Conservation (phyloP, 2,329 filamentous ascomycete species). For the Emergomyces orientalis region DNA sequence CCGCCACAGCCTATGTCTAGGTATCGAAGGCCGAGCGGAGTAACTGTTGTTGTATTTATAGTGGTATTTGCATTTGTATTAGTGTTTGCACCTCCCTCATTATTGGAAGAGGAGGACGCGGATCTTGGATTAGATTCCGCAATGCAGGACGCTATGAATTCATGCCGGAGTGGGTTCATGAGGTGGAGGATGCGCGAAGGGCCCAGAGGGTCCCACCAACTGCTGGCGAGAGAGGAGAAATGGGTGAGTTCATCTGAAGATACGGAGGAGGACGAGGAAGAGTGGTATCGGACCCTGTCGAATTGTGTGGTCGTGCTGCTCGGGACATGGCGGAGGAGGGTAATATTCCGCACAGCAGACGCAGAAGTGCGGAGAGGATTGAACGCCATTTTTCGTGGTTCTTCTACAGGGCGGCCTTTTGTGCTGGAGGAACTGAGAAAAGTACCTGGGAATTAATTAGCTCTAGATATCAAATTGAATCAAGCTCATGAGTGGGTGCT, state of each 20-base stretch:
- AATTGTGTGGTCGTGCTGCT: slow-evolving; percentile 8
- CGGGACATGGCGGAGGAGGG: slow-evolving; percentile 11
- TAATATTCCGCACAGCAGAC: slow-evolving; percentile 10
- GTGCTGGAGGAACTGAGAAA: neutral
- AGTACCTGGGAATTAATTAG: neutral
- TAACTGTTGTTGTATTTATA: slow-evolving; percentile 12
- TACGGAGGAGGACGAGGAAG: slow-evolving; percentile 52
- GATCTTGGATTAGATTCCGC: slow-evolving; percentile 33
- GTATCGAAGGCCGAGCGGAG: slow-evolving; percentile 49
- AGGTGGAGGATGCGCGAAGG: slow-evolving; percentile 86
- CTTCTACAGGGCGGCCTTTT: neutral
- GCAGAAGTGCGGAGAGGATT: slow-evolving; percentile 3
- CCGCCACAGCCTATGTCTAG: slow-evolving; percentile 94
- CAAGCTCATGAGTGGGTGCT: neutral
- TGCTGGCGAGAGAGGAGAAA: slow-evolving; percentile 84
- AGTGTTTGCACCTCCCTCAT: slow-evolving; percentile 7
- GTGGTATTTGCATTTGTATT: neutral
- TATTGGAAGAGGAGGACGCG: slow-evolving; percentile 19
- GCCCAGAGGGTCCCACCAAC: slow-evolving; percentile 96
- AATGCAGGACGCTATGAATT: slow-evolving; percentile 73
- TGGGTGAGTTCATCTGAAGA: slow-evolving; percentile 84
- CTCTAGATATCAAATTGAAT: neutral
- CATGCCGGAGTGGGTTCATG: slow-evolving; percentile 94
- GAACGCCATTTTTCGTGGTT: slow-evolving; percentile 5
- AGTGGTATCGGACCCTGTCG: slow-evolving; percentile 13